Evolutionary conservation across 306 rosid species (phyloP), one percentile per base, ranked within the genome.

Genomic region (Fragaria vesca): DNA sequence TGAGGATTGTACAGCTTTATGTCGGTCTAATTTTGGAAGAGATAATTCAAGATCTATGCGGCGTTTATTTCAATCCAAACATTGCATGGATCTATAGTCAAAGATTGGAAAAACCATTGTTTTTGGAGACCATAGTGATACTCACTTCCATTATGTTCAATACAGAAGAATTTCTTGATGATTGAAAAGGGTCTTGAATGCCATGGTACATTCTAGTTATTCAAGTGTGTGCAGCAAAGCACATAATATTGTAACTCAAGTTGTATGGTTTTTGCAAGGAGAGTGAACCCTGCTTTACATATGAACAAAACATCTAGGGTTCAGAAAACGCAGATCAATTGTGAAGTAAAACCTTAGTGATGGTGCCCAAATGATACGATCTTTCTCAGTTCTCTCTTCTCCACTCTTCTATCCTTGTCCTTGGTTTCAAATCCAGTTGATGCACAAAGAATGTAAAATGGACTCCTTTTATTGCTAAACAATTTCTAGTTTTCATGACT

Each of bases 1-100:
- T 51, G 71, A 70, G 70, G 82, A 83, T 61, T 92, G 90, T 92
- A 85, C 90, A 90, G 90, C 81, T 78, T 81, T 62, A 62, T 84
- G 16, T 79, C 81, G 80, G 76, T 82, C 77, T 34, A 76, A 54
- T 79, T 74, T 82, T 69, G 66, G 81, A 68, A 63, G 71, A 77
- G 73, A 85, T 74, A 72, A 72, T 73, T 58, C 71, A 77, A 78
- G 81, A 82, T 83, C 75, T 62, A 62, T 73, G 84, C 76, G 11
- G 66, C 78, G 70, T 61, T 61, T 45, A 74, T 73, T 76, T 36
- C 3, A 8, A 40, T 26, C 26, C 20, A 12, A 26, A 38, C 60
- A 15, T 48, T 43, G 69, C 78, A 16, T 57, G 50, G 76, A 73
- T 73, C 76, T 51, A 38, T 38, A 73, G 52, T 54, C 66, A 73